Evolutionary conservation across 768 basidiomycete species (phyloP).

Genomic region (Boletus tomentosulus): DNA sequence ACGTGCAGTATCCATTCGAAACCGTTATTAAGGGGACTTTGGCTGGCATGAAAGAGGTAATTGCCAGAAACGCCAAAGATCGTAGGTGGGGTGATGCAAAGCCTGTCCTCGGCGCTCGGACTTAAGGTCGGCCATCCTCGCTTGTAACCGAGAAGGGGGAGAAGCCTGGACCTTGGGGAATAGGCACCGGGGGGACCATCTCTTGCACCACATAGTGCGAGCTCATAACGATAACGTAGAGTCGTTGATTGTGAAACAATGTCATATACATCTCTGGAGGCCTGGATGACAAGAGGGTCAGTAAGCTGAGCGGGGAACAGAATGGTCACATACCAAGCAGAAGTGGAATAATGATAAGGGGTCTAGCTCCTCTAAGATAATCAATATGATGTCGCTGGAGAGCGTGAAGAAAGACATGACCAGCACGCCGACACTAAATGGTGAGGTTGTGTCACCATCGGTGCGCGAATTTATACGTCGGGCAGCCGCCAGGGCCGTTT

Average conservation of each 20-base stretch:
- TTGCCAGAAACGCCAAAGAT: constrained; percentile 31
- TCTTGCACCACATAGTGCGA: constrained; percentile 28
- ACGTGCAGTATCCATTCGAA: constrained; percentile 32
- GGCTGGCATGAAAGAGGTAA: constrained; percentile 33
- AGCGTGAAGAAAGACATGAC: constrained; percentile 35
- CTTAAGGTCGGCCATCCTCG: constrained; percentile 32
- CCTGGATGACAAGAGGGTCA: constrained; percentile 13
- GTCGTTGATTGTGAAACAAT: constrained; percentile 24
- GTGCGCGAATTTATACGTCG: constrained; percentile 29
- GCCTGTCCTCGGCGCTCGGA: constrained; percentile 29
- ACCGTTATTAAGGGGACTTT: constrained; percentile 28
- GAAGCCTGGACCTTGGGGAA: constrained; percentile 22
- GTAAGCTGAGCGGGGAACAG: background rate
- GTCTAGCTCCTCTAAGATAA: constrained; percentile 33
- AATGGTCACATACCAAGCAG: constrained; percentile 20
- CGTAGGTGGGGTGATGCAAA: constrained; percentile 29
- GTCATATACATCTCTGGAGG: constrained; percentile 19
- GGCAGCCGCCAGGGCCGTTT: constrained; percentile 17
- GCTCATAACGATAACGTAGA: constrained; percentile 32
- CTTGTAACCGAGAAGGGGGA: constrained; percentile 28
- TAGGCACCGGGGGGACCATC: constrained; percentile 23
- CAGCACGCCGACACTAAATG: constrained; percentile 29
- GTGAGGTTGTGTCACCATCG: constrained; percentile 9
- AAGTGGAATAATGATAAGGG: constrained; percentile 31
- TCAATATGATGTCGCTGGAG: constrained; percentile 26